phyloP scores from a whole-genome alignment of 805 yeast genomes.

The Millerozyma miso region DNA sequence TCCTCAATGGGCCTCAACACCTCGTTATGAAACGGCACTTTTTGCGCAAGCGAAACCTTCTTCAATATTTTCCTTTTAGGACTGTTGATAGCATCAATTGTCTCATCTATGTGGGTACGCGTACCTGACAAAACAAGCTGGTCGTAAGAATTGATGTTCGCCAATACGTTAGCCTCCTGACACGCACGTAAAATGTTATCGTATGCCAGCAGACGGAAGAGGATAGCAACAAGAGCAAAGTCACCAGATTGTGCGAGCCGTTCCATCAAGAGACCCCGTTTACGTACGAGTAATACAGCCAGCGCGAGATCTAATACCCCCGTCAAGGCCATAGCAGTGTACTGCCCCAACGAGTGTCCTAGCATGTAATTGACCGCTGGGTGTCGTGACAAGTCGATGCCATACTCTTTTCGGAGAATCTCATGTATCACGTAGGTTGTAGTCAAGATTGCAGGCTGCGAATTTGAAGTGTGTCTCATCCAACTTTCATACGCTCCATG shows the following conservation, averaged over 20 bases:
- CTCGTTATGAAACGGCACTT: conserved; percentile 49
- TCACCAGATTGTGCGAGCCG: conserved; percentile 14
- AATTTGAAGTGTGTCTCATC: conserved; percentile 37
- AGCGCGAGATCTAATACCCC: conserved; percentile 28
- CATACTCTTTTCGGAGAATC: conserved; percentile 14
- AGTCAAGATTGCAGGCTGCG: conserved; percentile 52
- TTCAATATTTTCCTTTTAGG: conserved; percentile 17
- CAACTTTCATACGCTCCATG: conserved; percentile 13
- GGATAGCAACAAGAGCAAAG: conserved; percentile 34
- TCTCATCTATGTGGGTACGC: conserved; percentile 16
- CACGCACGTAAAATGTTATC: conserved; percentile 17
- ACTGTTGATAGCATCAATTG: conserved; percentile 15
- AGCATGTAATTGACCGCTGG: conserved; percentile 17
- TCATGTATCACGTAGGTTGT: conserved; percentile 31
- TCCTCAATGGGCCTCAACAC: conserved; percentile 35
- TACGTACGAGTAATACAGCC: conserved; percentile 40
- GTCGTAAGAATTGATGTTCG: conserved; percentile 41
- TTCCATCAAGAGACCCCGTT: conserved; percentile 44
- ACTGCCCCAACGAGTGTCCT: conserved; percentile 54
- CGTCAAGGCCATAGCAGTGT: conserved; percentile 38
- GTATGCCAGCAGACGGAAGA: conserved; percentile 22
- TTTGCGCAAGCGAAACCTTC: conserved; percentile 35
- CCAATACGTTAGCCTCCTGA: conserved; percentile 29
- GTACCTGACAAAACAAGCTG: conserved; percentile 46
- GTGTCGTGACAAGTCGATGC: conserved; percentile 13